Evolutionary conservation across 2,329 filamentous ascomycete genomes (phyloP).

Genomic region (Shiraia bambusicola): DNA sequence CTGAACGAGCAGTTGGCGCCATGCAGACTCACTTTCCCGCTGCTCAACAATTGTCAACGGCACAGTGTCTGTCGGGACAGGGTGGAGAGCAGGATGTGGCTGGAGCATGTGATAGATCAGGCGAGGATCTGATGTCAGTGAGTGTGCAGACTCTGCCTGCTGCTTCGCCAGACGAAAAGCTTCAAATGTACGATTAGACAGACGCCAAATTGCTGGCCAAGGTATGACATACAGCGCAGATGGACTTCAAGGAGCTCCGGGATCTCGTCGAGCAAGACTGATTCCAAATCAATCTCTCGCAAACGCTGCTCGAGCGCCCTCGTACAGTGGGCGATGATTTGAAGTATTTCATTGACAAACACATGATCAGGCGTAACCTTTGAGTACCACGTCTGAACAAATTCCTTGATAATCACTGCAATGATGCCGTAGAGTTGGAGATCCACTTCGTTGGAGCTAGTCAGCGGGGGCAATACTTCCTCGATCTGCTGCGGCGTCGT

Average conservation of each 20-base stretch:
- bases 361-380: slow-evolving; percentile 88
- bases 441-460: slow-evolving; percentile 91
- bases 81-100: slow-evolving; percentile 77
- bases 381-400: slow-evolving; percentile 88
- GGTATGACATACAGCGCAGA: slow-evolving; percentile 64
- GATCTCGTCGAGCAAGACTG: slow-evolving; percentile 81
- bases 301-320: slow-evolving; percentile 83
- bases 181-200: slow-evolving; percentile 45
- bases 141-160: slow-evolving; percentile 58
- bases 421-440: slow-evolving; percentile 90
- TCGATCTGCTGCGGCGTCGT: slow-evolving; percentile 70
- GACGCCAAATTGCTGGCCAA: slow-evolving; percentile 16
- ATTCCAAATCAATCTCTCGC: slow-evolving; percentile 78
- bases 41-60: slow-evolving; percentile 60
- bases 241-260: slow-evolving; percentile 80
- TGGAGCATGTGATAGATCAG: slow-evolving; percentile 80
- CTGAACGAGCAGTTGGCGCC: slow-evolving; percentile 85
- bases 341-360: slow-evolving; percentile 84
- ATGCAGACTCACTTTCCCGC: slow-evolving; percentile 74
- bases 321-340: slow-evolving; percentile 90
- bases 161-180: slow-evolving; percentile 70
- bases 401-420: slow-evolving; percentile 85
- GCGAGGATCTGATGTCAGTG: slow-evolving; percentile 63
- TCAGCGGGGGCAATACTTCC: slow-evolving; percentile 83
- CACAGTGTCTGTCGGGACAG: slow-evolving; percentile 64